Evolutionary conservation across 176 grass and related monocot genomes (phyloP).

Genomic region (Pharus latifolius): DNA sequence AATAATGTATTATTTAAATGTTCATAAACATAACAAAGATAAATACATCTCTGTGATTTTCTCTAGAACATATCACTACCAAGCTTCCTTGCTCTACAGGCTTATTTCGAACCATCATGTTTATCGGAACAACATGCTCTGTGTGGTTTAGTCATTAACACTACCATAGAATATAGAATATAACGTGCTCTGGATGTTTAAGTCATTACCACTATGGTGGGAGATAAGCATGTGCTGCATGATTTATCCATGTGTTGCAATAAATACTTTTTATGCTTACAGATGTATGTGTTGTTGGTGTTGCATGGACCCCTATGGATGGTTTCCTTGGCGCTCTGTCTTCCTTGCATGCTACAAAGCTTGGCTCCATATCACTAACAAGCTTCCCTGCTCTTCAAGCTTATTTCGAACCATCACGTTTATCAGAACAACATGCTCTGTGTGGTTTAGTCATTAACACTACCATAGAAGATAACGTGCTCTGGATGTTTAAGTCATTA

Average conservation of each 20-base stretch:
- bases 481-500: neutral
- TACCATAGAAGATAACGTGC: neutral
- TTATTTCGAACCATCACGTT: neutral
- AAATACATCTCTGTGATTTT: no score
- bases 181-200: neutral
- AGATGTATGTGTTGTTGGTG: conserved; percentile 88
- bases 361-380: no score
- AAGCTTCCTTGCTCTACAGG: neutral
- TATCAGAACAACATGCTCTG: no score
- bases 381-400: neutral
- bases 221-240: neutral
- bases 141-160: no score
- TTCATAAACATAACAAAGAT: no score
- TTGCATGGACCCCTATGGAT: conserved; percentile 82
- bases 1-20: no score
- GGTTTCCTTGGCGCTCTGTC: conserved; percentile 78
- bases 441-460: no score
- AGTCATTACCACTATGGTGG: neutral
- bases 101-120: neutral
- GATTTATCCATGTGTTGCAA: neutral
- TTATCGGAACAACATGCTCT: no score
- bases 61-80: no score
- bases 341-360: conserved; percentile 80
- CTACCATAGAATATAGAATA: no score
- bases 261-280: conserved; percentile 1